Evolutionary conservation across 148 eudicot species (phyloP).

Genomic region (Vaccinium darrowii): DNA sequence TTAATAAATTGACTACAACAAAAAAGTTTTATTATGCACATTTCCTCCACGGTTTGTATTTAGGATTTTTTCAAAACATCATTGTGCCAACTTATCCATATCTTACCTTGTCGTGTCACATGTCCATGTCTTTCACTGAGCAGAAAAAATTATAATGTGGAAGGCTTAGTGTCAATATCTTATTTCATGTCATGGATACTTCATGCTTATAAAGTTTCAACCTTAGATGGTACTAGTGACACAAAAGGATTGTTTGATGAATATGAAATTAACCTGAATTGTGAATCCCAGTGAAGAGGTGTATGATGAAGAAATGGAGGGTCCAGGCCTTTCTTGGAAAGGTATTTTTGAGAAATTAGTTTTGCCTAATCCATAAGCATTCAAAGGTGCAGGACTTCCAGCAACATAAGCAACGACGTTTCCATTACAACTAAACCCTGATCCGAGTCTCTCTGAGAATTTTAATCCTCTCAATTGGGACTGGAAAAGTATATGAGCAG

Average conservation of each 20-base stretch:
- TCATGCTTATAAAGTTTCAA: neutral
- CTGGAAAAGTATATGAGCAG: constrained; percentile 28
- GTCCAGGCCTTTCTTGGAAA: constrained; percentile 39
- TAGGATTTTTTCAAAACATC: neutral
- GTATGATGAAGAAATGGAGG: constrained; percentile 41
- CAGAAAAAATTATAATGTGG: neutral
- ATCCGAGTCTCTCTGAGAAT: constrained; percentile 34
- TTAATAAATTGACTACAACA: neutral
- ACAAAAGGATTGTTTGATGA: neutral
- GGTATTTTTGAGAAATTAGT: constrained; percentile 23
- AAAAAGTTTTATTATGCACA: neutral
- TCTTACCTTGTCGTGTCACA: neutral
- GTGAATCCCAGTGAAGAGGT: constrained; percentile 39
- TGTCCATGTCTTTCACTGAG: neutral
- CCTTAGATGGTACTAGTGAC: neutral
- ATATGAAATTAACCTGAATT: constrained; percentile 26
- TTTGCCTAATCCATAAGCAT: constrained; percentile 24
- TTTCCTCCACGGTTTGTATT: neutral
- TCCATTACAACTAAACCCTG: constrained; percentile 39
- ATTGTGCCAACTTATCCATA: neutral
- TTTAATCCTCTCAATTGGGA: constrained; percentile 32
- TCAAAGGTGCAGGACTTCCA: constrained; percentile 37
- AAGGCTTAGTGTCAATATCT: neutral
- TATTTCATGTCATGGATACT: neutral
- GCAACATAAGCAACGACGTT: constrained; percentile 34